Conservation (phyloP, 2,329 filamentous ascomycete genomes). For the Penicillium sumatraense region DNA sequence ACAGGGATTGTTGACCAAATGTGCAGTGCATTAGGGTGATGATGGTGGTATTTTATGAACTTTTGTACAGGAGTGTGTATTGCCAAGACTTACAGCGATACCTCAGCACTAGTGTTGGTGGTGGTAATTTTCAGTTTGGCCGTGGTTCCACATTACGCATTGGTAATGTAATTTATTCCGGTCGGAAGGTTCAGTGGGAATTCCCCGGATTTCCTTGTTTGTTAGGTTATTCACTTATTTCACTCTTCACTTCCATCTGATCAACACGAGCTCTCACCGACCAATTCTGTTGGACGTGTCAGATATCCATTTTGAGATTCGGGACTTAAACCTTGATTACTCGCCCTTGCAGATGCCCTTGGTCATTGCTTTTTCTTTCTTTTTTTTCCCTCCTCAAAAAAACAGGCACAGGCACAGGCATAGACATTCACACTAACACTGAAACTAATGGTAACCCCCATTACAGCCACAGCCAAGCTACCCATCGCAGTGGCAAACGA, state of each 20-base stretch:
- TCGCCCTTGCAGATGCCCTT: constrained; percentile 14
- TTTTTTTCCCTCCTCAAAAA: too few species aligned
- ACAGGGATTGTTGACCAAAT: constrained; percentile 5
- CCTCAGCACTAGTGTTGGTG: not conserved
- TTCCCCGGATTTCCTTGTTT: not conserved
- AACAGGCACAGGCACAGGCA: too few species aligned
- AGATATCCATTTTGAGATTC: constrained; percentile 1
- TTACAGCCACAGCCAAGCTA: constrained; percentile 1
- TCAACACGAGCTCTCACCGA: constrained; percentile 7
- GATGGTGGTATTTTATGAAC: not conserved
- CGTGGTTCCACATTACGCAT: not conserved
- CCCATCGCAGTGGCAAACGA: not conserved
- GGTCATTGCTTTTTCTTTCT: not conserved
- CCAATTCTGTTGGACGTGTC: constrained; percentile 8
- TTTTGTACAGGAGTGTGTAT: not conserved
- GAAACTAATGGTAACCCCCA: not conserved
- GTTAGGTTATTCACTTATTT: too few species aligned
- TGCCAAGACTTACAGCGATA: too few species aligned
- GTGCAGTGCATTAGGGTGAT: not conserved
- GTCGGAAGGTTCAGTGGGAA: not conserved
- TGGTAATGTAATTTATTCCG: not conserved
- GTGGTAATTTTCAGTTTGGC: not conserved
- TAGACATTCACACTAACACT: too few species aligned
- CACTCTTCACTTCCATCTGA: not conserved
- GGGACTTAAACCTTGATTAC: not conserved